These are phyloP conservation scores for Mycocentrospora acerina DNA, from an alignment of 2,329 filamentous ascomycete genomes.

Conservation along the genomic window DNA sequence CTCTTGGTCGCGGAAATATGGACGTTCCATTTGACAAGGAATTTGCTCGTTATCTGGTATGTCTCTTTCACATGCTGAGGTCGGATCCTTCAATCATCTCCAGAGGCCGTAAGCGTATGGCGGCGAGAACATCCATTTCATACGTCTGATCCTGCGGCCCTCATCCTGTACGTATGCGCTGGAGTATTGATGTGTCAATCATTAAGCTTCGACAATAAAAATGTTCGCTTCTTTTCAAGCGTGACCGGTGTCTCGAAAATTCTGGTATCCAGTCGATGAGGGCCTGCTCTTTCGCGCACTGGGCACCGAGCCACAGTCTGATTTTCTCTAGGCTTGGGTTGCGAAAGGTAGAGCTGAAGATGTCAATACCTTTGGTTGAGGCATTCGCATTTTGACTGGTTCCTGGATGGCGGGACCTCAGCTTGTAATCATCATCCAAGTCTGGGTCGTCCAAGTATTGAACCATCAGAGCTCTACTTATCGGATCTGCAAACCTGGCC, in stretches of 20 bases:
- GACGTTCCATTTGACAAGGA: constrained; percentile 20
- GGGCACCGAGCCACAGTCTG: constrained; percentile 1
- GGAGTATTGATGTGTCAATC: constrained; percentile 13
- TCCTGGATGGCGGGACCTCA: too few species aligned
- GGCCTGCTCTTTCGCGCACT: constrained; percentile 3
- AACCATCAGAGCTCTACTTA: constrained; percentile 1
- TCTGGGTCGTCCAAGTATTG: not conserved
- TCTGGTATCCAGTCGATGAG: too few species aligned
- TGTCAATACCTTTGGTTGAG: too few species aligned
- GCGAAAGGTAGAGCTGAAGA: too few species aligned
- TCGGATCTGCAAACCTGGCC: not conserved
- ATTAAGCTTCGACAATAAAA: too few species aligned
- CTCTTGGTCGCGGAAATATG: constrained; percentile 3
- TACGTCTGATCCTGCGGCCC: constrained; percentile 10
- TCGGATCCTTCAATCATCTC: not conserved
- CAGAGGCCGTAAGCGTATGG: constrained; percentile 3
- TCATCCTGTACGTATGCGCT: constrained; percentile 14
- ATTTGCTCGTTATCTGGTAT: constrained; percentile 14
- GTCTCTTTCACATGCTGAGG: constrained; percentile 7
- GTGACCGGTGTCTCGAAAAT: too few species aligned
- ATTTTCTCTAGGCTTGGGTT: constrained; percentile 18
- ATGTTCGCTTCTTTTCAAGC: too few species aligned
- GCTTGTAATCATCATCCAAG: not conserved
- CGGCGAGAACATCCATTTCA: constrained; percentile 21
- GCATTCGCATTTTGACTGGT: too few species aligned